Base-by-base conservation (phyloP, 805 yeast species). In the Wickerhamiella nectarea region DNA sequence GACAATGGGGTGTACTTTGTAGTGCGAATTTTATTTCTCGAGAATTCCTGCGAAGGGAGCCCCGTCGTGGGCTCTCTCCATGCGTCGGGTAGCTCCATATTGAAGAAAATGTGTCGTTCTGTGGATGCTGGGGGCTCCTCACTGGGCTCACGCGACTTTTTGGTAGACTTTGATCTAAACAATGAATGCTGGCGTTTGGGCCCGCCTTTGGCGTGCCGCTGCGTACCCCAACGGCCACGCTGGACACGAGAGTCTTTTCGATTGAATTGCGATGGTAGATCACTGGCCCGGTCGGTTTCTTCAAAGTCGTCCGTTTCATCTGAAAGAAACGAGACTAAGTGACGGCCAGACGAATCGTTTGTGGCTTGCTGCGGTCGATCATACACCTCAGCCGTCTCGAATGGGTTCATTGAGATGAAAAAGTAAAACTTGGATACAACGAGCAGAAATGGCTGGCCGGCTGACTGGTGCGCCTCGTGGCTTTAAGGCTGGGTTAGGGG, bases 1-100 rank as follows among this genome's bases (percentile, higher is more conserved):
- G 85, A 68, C 37, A 91, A 58, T 5, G 97, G 95, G 2, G 96
- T 89, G 62, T 89, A 89, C 65, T 85, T 89, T 2, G 98, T 85
- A 0, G 97, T 86, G 66, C 96, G 76, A 52, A 91, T 84, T 61
- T 91, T 87, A 67, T 89, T 89, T 55, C 95, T 72, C 9, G 93
- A 76, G 57, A 81, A 89, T n/a, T 61, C 58, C 0, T 69, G 67
- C 15, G 55, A 56, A 1, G 89, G 82, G 29, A 72, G 69, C 11
- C 80, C 78, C 1, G 76, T 70, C 18, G 69, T 74, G 1, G 91
- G 86, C 45, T 70, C 65, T 6, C 52, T 50, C 61, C 65, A 64
- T 17, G 63, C 57, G 5, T 56, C 59, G 1, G 80, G 80, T 34
- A 75, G 58, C 6, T 64, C 67, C 46, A 65, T 57, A 54, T 75